Conservation (phyloP, 805 yeast species). For the Candida palmyrensis region DNA sequence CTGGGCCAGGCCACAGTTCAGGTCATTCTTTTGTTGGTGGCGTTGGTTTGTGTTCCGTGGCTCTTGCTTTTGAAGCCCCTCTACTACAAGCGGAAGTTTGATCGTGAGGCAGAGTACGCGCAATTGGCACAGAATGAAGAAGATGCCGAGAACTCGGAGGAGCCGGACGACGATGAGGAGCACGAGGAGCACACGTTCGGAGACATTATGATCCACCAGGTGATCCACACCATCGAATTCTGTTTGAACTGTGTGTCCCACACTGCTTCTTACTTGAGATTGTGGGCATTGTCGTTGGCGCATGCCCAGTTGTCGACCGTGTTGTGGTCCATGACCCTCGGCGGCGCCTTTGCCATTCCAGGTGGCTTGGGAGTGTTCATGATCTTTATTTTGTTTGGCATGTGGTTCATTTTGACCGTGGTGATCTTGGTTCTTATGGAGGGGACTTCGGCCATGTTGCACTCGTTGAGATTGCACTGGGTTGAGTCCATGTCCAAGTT, state of each 20-base stretch:
- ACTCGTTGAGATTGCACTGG: slow-evolving; percentile 98
- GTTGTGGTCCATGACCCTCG: slow-evolving; percentile 92
- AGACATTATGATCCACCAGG: slow-evolving; percentile 94
- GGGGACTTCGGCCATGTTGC: slow-evolving; percentile 98
- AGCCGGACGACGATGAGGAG: slow-evolving; percentile 48
- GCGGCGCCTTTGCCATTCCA: slow-evolving; percentile 63
- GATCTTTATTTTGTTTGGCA: slow-evolving; percentile 77
- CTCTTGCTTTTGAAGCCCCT: slow-evolving; percentile 80
- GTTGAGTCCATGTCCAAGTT: slow-evolving; percentile 98
- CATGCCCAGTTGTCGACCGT: slow-evolving; percentile 96
- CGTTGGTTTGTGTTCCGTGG: slow-evolving; percentile 91
- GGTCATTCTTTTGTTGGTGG: slow-evolving; percentile 63
- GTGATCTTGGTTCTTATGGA: slow-evolving; percentile 94
- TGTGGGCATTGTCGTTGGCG: slow-evolving; percentile 96
- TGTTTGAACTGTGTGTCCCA: slow-evolving; percentile 97
- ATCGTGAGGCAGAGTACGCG: slow-evolving; percentile 43
- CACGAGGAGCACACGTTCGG: slow-evolving; percentile 71
- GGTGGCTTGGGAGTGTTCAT: slow-evolving; percentile 65
- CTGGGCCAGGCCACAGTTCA: slow-evolving; percentile 78
- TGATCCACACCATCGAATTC: slow-evolving; percentile 95
- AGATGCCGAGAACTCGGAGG: slow-evolving; percentile 24
- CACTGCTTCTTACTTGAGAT: slow-evolving; percentile 92
- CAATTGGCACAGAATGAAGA: slow-evolving; percentile 26
- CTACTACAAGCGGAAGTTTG: slow-evolving; percentile 54
- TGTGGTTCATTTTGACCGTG: slow-evolving; percentile 93